A percentile compares a stretch with the other conserved stretches of the same genome.
phyloP scores from a whole-genome alignment of 176 grass and related monocot genomes.

The Dendrocalamus sinicus region DNA sequence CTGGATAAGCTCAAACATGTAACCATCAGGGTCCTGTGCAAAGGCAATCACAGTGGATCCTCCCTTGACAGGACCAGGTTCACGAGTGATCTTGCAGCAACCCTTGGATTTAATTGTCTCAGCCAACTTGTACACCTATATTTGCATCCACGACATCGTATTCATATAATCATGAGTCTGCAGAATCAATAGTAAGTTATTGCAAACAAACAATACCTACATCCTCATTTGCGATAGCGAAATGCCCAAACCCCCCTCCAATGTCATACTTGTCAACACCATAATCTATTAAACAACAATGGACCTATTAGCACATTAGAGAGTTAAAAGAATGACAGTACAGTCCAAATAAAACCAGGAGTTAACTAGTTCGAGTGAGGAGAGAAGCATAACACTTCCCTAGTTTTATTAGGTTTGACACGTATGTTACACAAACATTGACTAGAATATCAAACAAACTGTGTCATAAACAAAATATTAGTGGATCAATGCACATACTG shows the following conservation, averaged over 20 bases:
- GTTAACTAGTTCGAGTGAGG: neutral
- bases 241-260: slow-evolving; percentile 94
- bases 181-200: neutral
- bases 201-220: slow-evolving; percentile 49
- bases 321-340: neutral
- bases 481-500: slow-evolving; percentile 57
- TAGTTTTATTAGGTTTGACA: neutral
- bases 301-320: slow-evolving; percentile 24
- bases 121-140: slow-evolving; percentile 81
- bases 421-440: neutral
- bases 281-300: slow-evolving; percentile 65
- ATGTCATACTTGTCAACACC: slow-evolving; percentile 95
- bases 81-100: slow-evolving; percentile 81
- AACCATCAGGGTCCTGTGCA: slow-evolving; percentile 89
- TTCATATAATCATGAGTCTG: slow-evolving; percentile 10
- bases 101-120: slow-evolving; percentile 64
- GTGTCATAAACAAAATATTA: neutral
- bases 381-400: slow-evolving; percentile 2
- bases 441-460: slow-evolving; percentile 10
- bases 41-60: slow-evolving; percentile 93
- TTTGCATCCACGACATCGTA: slow-evolving; percentile 34
- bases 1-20: slow-evolving; percentile 92
- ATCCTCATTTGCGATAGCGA: slow-evolving; percentile 91
- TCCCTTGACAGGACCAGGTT: slow-evolving; percentile 97
- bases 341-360: slow-evolving; percentile 6